These are phyloP conservation scores for Eudorina sp. DNA, from an alignment of 139 green algal species.

Conservation along the genomic window DNA sequence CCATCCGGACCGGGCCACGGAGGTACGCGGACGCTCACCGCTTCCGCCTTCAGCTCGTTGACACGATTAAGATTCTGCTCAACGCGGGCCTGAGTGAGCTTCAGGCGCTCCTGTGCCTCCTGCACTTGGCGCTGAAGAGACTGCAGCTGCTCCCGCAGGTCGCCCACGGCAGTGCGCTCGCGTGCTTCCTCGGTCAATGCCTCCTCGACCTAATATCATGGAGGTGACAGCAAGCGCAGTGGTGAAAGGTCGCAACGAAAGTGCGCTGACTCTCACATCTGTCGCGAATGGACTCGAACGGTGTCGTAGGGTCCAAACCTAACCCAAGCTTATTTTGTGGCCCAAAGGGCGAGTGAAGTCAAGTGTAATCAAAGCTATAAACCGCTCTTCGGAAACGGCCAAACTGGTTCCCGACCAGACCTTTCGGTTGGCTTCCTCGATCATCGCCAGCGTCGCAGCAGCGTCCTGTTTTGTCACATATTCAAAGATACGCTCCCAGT, in stretches of 20 bases:
- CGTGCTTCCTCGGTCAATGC: constrained; percentile 75
- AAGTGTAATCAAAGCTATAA: neutral
- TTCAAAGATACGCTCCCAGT: constrained; percentile 88
- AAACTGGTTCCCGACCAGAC: constrained; percentile 46
- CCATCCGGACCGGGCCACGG: no score
- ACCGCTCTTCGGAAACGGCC: neutral
- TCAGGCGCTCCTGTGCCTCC: constrained; percentile 65
- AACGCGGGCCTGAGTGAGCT: constrained; percentile 70
- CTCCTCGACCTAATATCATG: constrained; percentile 64
- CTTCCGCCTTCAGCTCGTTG: constrained; percentile 81
- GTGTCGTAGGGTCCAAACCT: no score
- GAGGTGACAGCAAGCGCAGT: neutral
- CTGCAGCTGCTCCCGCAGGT: constrained; percentile 78
- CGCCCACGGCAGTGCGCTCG: constrained; percentile 69
- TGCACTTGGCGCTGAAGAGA: constrained; percentile 60
- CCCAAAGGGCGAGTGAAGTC: neutral
- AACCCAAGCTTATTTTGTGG: no score
- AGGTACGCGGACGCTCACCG: constrained; percentile 43
- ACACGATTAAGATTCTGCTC: constrained; percentile 82
- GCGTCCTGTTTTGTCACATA: constrained; percentile 79
- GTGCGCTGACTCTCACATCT: no score
- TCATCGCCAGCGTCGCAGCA: constrained; percentile 77
- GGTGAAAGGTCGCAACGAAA: neutral
- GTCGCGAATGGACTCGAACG: no score
- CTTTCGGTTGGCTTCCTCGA: constrained; percentile 85